Evolutionary conservation across 1,139 yeast genomes (phyloP), one percentile per base, ranked within the genome.

Genomic region (Taiozyma sp.): DNA sequence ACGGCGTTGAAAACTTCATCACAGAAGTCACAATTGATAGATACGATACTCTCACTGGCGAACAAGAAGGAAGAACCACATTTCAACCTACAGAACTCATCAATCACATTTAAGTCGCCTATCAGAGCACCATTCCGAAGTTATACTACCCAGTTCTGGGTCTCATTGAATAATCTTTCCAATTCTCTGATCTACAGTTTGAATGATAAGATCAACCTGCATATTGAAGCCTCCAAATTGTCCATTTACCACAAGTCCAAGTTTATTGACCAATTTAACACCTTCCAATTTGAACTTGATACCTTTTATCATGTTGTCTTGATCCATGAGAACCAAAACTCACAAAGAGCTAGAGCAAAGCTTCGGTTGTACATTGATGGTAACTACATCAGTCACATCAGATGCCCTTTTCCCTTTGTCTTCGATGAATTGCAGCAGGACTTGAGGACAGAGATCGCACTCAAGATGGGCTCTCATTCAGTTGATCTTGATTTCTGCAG

Each of bases 71-170:
- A 51, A 28, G 48, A 44, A 12, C 48, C 59, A 2, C 54, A 54
- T 29, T 50, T 59, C 43, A 54, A 47, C 13, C 51, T 62, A 29
- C 43, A 49, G 8, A 50, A 54, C 19, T 56, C 65, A 3, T 44
- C 55, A 0, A 28, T 61, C 1, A 32, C 51, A 1, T 36, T 58
- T 4, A 47, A 48, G 1, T n/a, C 51, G 5, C 29, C 19, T 0
- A 30, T 54, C 1, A 45, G 47, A 13, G 12, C 40, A 3, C 23
- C 12, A 0, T 9, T 45, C 1, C 34, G 44, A 13, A 53, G 54
- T 14, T 60, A 57, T 16, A 62, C 65, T 0, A 32, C 48, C 8
- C 63, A 58, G 32, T 30, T 53, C n/a, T 61, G 64, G 65, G 36
- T 61, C 14, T 56, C 53, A 24, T 38, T 59, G 32, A 57, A 54